Conservation (phyloP, 1,139 yeast genomes). For the Scheffersomyces insectosa region DNA sequence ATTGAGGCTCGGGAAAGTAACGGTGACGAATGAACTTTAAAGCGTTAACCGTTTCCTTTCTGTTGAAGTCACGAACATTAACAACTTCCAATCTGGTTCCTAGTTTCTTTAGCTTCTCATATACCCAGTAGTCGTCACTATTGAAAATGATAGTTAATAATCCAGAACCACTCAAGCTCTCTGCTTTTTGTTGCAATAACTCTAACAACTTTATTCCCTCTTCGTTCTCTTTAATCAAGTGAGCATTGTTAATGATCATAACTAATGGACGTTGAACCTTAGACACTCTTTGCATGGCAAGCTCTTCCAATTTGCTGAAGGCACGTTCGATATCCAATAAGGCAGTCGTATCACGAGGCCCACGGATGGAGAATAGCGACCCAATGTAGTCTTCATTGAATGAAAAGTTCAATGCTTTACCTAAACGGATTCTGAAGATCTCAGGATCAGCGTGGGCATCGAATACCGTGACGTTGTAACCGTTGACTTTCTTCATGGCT, state of each 20-base stretch:
- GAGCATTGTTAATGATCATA: conserved; percentile 72
- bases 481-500: conserved; percentile 65
- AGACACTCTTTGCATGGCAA: conserved; percentile 55
- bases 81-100: conserved; percentile 77
- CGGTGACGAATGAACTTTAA: conserved; percentile 52
- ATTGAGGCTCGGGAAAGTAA: conserved; percentile 33
- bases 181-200: conserved; percentile 81
- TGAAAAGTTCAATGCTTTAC: conserved; percentile 72
- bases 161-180: conserved; percentile 73
- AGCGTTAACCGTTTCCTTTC: conserved; percentile 58
- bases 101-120: conserved; percentile 69
- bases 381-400: conserved; percentile 84
- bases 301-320: conserved; percentile 70
- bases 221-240: conserved; percentile 70
- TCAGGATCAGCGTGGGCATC: conserved; percentile 91
- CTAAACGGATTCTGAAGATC: conserved; percentile 72
- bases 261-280: conserved; percentile 54
- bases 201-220: conserved; percentile 74
- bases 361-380: conserved; percentile 75
- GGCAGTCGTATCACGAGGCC: conserved; percentile 86
- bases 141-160: conserved; percentile 75
- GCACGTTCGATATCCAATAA: conserved; percentile 81
- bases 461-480: conserved; percentile 66
- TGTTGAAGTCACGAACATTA: conserved; percentile 65
- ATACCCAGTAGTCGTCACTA: conserved; percentile 86